Percentiles rank a stretch among this genome's conserved stretches.
phyloP scores from a whole-genome alignment of 2,329 filamentous ascomycete genomes.

The Botrytis galanthina region DNA sequence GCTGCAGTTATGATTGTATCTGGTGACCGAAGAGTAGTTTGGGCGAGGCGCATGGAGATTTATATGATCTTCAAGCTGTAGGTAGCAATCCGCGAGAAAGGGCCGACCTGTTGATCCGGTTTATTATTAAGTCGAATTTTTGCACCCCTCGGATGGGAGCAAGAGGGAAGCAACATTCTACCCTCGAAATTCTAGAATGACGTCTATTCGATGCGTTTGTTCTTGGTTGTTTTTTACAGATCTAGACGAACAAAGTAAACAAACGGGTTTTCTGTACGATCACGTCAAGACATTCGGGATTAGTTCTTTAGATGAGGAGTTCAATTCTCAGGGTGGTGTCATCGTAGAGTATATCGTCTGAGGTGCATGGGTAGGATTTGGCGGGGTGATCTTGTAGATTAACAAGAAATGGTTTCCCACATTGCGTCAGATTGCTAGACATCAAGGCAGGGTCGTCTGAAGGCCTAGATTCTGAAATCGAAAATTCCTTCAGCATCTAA shows the following conservation, averaged over 20 bases:
- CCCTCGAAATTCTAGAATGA: neutral
- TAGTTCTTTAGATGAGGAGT: neutral
- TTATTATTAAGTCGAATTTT: neutral
- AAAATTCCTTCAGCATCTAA: neutral
- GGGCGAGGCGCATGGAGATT: neutral
- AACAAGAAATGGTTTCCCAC: neutral
- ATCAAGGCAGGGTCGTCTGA: neutral
- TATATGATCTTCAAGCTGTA: neutral
- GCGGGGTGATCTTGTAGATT: neutral
- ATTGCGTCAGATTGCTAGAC: neutral
- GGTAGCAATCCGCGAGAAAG: neutral
- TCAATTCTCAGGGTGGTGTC: neutral
- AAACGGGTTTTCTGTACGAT: neutral
- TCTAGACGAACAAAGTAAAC: too few relatives aligned
- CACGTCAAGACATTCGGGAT: neutral
- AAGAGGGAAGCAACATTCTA: neutral
- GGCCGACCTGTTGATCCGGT: neutral
- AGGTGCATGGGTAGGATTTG: neutral
- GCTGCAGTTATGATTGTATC: neutral
- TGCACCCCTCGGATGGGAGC: neutral
- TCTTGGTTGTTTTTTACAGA: neutral
- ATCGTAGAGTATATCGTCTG: neutral
- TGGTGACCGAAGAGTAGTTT: neutral
- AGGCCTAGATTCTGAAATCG: neutral
- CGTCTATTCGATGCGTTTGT: neutral